Conservation (phyloP, 805 yeast species). For the Ogataea trehalophila region DNA sequence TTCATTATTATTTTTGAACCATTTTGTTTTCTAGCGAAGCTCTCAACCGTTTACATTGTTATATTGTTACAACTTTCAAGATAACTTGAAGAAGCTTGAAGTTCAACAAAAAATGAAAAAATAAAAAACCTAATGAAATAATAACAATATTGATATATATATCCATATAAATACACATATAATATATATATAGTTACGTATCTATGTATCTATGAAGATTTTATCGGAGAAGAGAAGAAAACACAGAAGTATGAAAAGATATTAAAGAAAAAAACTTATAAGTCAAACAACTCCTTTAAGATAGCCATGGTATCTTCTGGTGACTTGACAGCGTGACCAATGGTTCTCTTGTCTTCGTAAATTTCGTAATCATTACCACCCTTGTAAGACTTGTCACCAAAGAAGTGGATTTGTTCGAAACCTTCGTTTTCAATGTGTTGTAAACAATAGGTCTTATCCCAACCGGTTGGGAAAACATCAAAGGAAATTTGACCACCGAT, state of each 20-base stretch:
- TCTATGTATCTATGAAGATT: not conserved
- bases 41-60: no score
- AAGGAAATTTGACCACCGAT: conserved; percentile 99
- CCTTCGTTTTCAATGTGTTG: conserved; percentile 85
- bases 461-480: conserved; percentile 99
- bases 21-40: no score
- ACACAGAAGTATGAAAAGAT: not conserved
- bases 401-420: conserved; percentile 88
- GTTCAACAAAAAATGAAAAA: no score
- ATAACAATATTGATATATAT: not conserved
- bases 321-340: conserved; percentile 87
- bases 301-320: conserved; percentile 88
- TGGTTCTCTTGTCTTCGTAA: conserved; percentile 85
- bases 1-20: no score
- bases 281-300: conserved; percentile 74
- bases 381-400: conserved; percentile 94
- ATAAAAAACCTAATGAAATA: no score
- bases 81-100: no score
- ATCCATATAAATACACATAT: no score
- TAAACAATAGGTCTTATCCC: conserved; percentile 99
- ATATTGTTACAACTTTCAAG: no score
- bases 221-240: not conserved
- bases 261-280: conserved; percentile 25
- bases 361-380: conserved; percentile 99
- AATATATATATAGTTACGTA: not conserved